Base-by-base conservation (phyloP, 2,329 filamentous ascomycete genomes). In the Phaeosphaeriaceae sp. region DNA sequence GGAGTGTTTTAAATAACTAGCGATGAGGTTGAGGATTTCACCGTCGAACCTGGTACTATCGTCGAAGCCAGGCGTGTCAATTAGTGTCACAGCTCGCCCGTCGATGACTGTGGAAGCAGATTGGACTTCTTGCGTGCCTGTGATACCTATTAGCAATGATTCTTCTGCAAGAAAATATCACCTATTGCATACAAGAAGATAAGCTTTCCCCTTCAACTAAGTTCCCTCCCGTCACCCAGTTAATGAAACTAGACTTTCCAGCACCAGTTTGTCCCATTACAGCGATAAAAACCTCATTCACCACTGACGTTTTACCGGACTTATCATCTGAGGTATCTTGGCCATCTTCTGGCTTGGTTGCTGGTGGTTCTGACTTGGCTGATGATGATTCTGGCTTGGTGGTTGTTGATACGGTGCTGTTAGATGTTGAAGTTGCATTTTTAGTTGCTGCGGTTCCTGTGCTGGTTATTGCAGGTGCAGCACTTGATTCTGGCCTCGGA, bases 1-100 rank as follows among this genome's bases (percentile, higher is more conserved):
- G 0, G 68, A 60, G 0, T 45, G 48, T 0, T 63, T 60, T 3
- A 79, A 67, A 52, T 70, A 78, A 12, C 63, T 60, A 2, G 76
- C 74, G 17, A 80, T 74, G 26, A 73, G 60, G 28, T 66, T 43
- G 1, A 80, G 70, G 1, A 78, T 71, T 30, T 79, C 76, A 9
- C 70, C 67, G 42, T 80, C 77, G 5, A 67, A 71, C 13, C 72
- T 58, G 23, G 66, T 56, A 0, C 74, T 79, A 46, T 80, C 77
- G 28, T 77, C 71, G 52, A 80, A 79, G 0, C 78, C 78, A 0
- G 77, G 77, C 0, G 77, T 80, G 54, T 80, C 77, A 49, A 79
- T 70, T 18, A 77, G 61, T 29, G 55, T 51, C 6, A 72, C 38
- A 13, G 39, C 28, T 52, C 12, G 36, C n/a, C 20, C 40, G 20